phyloP scores from a whole-genome alignment of 352 stramenopile species.

The Phytophthora gonapodyides region DNA sequence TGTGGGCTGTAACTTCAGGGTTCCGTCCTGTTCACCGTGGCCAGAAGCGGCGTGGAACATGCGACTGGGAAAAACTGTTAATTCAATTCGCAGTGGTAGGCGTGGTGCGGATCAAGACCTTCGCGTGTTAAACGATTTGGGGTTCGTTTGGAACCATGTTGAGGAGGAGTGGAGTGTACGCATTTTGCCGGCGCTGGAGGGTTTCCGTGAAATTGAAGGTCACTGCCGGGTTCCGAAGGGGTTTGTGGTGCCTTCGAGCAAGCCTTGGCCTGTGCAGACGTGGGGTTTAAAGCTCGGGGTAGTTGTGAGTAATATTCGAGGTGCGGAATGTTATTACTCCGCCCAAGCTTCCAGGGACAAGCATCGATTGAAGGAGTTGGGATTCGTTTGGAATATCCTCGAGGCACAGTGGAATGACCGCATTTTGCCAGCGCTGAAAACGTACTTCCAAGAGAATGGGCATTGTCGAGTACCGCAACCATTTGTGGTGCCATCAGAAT shows the following conservation, averaged over 20 bases:
- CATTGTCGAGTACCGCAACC: constrained; percentile 27
- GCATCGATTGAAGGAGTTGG: neutral
- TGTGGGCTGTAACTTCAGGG: too few relatives aligned
- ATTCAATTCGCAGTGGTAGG: constrained; percentile 51
- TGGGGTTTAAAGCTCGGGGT: constrained; percentile 32
- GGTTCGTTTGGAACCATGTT: neutral
- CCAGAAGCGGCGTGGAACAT: constrained; percentile 54
- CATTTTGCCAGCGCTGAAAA: constrained; percentile 44
- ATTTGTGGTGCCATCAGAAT: constrained; percentile 44
- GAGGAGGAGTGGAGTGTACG: constrained; percentile 11
- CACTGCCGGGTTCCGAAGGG: constrained; percentile 28
- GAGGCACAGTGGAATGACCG: constrained; percentile 11
- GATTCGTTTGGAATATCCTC: neutral
- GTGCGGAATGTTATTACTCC: neutral
- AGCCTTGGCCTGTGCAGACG: constrained; percentile 35
- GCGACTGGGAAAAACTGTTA: constrained; percentile 28
- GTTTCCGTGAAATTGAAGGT: neutral
- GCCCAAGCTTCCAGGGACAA: neutral
- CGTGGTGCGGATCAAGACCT: constrained; percentile 20
- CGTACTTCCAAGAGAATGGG: constrained; percentile 33
- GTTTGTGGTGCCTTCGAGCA: constrained; percentile 45
- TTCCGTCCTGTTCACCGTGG: too few relatives aligned
- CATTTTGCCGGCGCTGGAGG: constrained; percentile 42
- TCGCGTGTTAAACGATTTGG: neutral
- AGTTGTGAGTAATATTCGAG: constrained; percentile 41